A percentile compares a stretch with the other conserved stretches of the same genome.
Evolutionary conservation across 108 stramenopile genomes (phyloP).

Genomic region (Skeletonema menzelii): DNA sequence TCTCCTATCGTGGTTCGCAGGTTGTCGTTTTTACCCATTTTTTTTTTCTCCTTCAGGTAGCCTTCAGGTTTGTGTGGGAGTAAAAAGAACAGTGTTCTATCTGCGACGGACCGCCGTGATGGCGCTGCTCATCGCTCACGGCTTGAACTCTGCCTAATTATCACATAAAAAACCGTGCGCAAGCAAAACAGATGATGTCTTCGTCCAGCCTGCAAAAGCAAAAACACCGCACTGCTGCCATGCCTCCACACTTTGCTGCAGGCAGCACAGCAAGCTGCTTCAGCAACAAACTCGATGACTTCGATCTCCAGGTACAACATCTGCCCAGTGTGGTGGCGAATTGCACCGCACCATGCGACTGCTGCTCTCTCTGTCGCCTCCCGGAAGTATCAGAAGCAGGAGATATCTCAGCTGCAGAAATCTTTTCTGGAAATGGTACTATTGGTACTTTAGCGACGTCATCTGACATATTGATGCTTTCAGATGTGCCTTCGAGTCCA

Average conservation of each 20-base stretch:
- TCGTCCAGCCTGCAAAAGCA: neutral
- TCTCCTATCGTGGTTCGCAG: no score
- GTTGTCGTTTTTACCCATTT: no score
- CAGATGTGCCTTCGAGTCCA: neutral
- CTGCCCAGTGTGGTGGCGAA: neutral
- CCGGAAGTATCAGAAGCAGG: neutral
- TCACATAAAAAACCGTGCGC: no score
- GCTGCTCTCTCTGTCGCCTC: slow-evolving; percentile 6
- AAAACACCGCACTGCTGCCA: neutral
- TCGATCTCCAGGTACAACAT: slow-evolving; percentile 1
- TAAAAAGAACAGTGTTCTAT: no score
- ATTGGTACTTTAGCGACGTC: neutral
- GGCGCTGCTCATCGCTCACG: no score
- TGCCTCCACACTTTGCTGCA: neutral
- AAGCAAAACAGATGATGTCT: neutral
- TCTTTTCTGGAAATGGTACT: neutral
- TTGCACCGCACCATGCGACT: neutral
- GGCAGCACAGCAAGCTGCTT: neutral
- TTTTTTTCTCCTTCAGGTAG: no score
- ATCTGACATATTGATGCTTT: neutral
- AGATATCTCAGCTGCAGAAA: neutral
- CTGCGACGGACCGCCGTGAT: no score
- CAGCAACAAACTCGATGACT: neutral
- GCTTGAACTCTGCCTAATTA: no score
- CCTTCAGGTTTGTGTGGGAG: no score